phyloP scores from a whole-genome alignment of 2,329 filamentous ascomycete genomes.

The Pseudogymnoascus sp. region DNA sequence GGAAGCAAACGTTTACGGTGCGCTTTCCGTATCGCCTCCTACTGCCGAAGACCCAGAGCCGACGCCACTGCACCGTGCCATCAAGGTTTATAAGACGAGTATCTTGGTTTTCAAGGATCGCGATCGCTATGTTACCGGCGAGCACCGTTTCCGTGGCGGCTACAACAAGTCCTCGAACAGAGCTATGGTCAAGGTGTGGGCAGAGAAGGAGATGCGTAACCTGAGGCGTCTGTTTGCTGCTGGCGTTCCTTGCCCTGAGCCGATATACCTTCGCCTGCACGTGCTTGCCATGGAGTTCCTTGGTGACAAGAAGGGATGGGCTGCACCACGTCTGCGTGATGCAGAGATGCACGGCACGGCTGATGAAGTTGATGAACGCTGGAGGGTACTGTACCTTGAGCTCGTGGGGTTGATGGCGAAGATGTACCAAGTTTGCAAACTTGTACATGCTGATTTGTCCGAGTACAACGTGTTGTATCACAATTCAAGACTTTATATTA shows the following conservation, averaged over 20 bases:
- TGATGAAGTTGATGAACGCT: constrained; percentile 61
- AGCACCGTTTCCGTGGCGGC: constrained; percentile 82
- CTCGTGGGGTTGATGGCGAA: constrained; percentile 81
- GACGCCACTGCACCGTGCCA: constrained; percentile 64
- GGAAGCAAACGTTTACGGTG: constrained; percentile 96
- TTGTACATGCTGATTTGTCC: constrained; percentile 93
- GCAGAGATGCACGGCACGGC: constrained; percentile 55
- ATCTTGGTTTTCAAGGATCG: constrained; percentile 98
- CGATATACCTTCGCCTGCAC: constrained; percentile 81
- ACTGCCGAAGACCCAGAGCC: constrained; percentile 41
- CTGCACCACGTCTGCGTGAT: constrained; percentile 82
- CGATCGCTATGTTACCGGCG: constrained; percentile 89
- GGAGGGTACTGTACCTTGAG: constrained; percentile 72
- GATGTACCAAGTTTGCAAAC: constrained; percentile 83
- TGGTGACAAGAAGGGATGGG: constrained; percentile 76
- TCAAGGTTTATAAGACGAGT: constrained; percentile 98
- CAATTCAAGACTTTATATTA: constrained; percentile 75
- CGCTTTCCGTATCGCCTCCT: constrained; percentile 53
- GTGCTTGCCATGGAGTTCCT: constrained; percentile 93
- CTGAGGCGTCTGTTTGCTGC: constrained; percentile 73
- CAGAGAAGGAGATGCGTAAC: constrained; percentile 97
- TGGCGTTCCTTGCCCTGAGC: constrained; percentile 84
- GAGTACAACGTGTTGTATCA: constrained; percentile 98
- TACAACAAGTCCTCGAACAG: constrained; percentile 93
- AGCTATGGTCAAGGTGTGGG: constrained; percentile 98